These are phyloP conservation scores for Scenedesmus sp. DNA, from an alignment of 163 green algal species.

Conservation along the genomic window DNA sequence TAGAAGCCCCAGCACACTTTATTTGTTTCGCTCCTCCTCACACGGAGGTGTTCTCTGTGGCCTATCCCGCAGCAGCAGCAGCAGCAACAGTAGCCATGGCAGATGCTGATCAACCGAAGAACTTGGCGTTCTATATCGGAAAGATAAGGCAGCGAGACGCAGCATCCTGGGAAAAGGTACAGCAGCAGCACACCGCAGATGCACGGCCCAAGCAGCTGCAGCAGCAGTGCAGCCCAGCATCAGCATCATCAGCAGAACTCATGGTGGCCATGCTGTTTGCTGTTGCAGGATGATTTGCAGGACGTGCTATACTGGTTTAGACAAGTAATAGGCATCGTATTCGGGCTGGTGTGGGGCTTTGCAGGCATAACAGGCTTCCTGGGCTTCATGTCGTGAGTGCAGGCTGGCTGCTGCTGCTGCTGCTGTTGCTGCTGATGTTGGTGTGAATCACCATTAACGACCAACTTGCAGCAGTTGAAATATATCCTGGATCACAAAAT, in stretches of 20 bases:
- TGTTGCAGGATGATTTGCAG: constrained; percentile 36
- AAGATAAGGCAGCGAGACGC: constrained; percentile 21
- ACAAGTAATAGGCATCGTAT: constrained; percentile 7
- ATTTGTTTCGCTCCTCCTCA: no score
- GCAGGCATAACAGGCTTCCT: constrained; percentile 7
- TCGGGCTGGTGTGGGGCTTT: constrained; percentile 40
- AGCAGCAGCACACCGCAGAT: neutral
- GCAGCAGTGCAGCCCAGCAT: neutral
- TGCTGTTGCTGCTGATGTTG: neutral
- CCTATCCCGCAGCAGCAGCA: neutral
- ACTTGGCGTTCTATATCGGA: neutral
- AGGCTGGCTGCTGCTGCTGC: neutral
- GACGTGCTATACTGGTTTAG: constrained; percentile 34
- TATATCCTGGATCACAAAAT: no score
- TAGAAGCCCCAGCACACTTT: no score
- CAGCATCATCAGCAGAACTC: neutral
- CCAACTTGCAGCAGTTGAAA: no score
- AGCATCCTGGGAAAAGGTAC: constrained; percentile 36
- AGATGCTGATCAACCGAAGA: constrained; percentile 4
- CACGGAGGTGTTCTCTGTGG: no score
- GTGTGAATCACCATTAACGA: neutral
- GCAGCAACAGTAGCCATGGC: constrained; percentile 30
- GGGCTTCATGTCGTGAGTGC: constrained; percentile 31
- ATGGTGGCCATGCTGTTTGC: neutral
- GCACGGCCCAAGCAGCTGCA: neutral